Base-by-base conservation (phyloP, 2,329 filamentous ascomycete species). In the Colletotrichum tofieldiae region DNA sequence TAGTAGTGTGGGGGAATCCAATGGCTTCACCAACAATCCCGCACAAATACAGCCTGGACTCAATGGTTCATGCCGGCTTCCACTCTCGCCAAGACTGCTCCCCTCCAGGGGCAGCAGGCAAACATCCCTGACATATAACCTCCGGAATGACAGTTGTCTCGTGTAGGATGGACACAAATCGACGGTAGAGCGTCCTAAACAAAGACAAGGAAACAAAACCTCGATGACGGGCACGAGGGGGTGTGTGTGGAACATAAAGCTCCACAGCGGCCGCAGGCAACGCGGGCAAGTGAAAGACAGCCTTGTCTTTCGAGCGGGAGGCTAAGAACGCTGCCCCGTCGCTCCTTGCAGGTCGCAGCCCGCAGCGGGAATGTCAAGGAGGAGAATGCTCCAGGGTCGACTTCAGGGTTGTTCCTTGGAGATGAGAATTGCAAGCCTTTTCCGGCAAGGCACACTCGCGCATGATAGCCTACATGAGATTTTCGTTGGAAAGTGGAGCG, bases 221-320 rank as follows among this genome's bases (percentile, higher is more conserved):
- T 9, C 18, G 49, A 9, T 14, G 35, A 35, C 47, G 20, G 20
- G 14, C 20, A 49, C 14, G 16, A 16, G 20, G 18, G 43, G 43
- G 80, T 77, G 12, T 12, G 35, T 29, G 47, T 41, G 60, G 5
- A 37, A 62, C 29, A n/a, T 11, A 3, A 32, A 58, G 35, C 66
- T 80, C 82, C 81, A 82, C 82, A 79, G 73, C 77, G 82, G 81
- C 81, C 81, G 82, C 82, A 82, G 78, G 80, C 45, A 58, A 41
- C 35, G 68, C 49, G 60, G 39, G 41, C 41, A 52, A 49, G 52
- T 26, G 20, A 47, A 51, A 37, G 11, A 39, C 60, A 70, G 70
- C 39, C 69, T 73, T 69, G 59, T n/a, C 59, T 67, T 62, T 49
- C 26, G 45, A 73, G 41, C 51, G 47, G 67, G 67, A 73, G 61